Base-by-base conservation (phyloP, 2,329 filamentous ascomycete species). In the Fusarium graminum region DNA sequence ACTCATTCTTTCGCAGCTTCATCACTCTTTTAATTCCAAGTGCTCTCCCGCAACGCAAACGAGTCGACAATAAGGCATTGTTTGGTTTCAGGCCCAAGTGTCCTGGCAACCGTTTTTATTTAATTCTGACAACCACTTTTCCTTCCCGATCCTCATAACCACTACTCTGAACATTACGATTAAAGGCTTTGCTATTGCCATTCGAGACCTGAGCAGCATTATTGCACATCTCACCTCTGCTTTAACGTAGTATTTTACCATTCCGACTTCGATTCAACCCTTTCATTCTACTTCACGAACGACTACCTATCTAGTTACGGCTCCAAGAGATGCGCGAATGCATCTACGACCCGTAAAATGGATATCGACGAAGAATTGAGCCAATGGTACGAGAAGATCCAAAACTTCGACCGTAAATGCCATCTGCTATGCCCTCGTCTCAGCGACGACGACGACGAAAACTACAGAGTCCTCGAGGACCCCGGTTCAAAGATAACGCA, bases 391-490 rank as follows among this genome's bases (percentile, higher is more conserved):
- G 78, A 80, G 61, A 78, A 81, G 58, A 74, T 83, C 3, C 77
- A 80, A 43, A 73, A 76, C 28, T 76, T 85, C n/a, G 79, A 80
- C 4, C 40, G 75, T n/a, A 78, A 84, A 14, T 78, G 82, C 25
- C 91, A 93, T 72, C 81, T 92, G 51, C 85, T 92, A 60, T 93
- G 91, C 63, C 89, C 91, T 2, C 87, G 86, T 61, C 77, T 86
- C 55, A 79, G 82, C 68, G 85, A 88, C 44, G 85, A 90, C 2
- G 91, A 93, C 63, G 76, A 77, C 19, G 85, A 87, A 65, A 84
- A 89, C 70, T 92, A 92, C 76, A 75, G 76, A 49, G 59, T 47
- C 3, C 52, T 74, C 16, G 83, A 89, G 22, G 83, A 88, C 61
- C 80, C 79, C 5, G 78, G 80, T 4, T 82, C 85, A 16, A 77